Base-by-base conservation (phyloP, 331 rosid species). In the Saraca asoca region DNA sequence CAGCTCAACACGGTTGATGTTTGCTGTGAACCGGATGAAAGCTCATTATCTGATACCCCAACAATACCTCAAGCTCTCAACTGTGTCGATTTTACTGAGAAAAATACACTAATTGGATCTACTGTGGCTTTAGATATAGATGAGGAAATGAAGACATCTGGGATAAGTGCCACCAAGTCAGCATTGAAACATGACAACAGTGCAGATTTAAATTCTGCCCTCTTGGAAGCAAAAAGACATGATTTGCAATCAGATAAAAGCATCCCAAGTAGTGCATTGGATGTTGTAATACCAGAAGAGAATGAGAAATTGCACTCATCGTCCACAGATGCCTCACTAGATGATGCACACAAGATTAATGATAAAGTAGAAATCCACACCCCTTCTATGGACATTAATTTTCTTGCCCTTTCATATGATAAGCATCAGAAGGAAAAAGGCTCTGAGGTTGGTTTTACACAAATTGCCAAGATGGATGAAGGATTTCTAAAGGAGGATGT, bases 401-500 rank as follows among this genome's bases (percentile, higher is more conserved):
- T 60, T 75, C 78, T 78, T 20, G 31, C 59, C 42, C 52, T 19
- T 45, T 38, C 11, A 5, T 41, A 9, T 54, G 80, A 52, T 76
- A 77, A 78, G 39, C 55, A 41, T 60, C 20, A 51, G 29, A 69
- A 44, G 53, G 68, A 48, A 18, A 74, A 59, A 33, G 65, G 39
- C 39, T 62, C 63, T 63, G 74, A 74, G 68, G 68, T 31, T 33
- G 61, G 42, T 58, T 57, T 76, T 7, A 75, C 64, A 18, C 65
- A 58, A 58, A 42, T 71, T 41, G 73, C 42, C 53, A 46, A 20
- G 20, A 52, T 58, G 75, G 75, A 24, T 7, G 76, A 69, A 48
- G 49, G 5, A 62, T 71, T 44, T 24, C 49, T 74, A 53, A 71
- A 42, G 62, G 75, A 75, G 55, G 78, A 76, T 72, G 57, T 49